These are phyloP conservation scores for Anthoceros angustus DNA, from an alignment of 225 moss, liverwort and hornwort genomes.

Conservation along the genomic window DNA sequence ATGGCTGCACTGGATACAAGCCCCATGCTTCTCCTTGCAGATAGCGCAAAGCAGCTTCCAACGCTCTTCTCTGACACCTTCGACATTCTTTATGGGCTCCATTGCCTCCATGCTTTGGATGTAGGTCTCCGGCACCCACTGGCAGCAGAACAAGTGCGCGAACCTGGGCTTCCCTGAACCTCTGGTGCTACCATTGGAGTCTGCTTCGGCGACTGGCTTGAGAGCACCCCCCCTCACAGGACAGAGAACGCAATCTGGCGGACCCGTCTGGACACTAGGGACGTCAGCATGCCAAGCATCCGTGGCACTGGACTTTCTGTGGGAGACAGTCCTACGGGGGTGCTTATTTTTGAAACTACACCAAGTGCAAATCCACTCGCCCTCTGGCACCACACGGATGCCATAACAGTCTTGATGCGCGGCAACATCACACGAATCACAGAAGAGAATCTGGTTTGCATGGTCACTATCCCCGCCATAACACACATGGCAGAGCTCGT, in stretches of 20 bases:
- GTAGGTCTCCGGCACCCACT: constrained; percentile 65
- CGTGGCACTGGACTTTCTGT: neutral
- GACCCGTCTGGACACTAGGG: constrained; percentile 26
- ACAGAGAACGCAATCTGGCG: constrained; percentile 46
- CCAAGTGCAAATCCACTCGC: constrained; percentile 59
- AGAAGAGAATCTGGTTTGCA: constrained; percentile 41
- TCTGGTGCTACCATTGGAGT: constrained; percentile 40
- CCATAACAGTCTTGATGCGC: constrained; percentile 61
- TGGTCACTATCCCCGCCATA: constrained; percentile 56
- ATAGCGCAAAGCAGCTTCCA: constrained; percentile 70
- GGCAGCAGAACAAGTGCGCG: constrained; percentile 62
- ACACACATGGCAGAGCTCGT: constrained; percentile 55
- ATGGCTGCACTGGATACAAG: constrained; percentile 77
- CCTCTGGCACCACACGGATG: constrained; percentile 44
- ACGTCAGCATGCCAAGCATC: constrained; percentile 5
- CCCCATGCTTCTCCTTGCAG: constrained; percentile 69
- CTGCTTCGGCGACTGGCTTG: constrained; percentile 49
- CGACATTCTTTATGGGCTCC: constrained; percentile 65
- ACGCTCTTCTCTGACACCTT: constrained; percentile 63
- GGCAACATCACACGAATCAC: constrained; percentile 52
- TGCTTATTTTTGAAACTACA: constrained; percentile 23
- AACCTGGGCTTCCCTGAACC: constrained; percentile 37
- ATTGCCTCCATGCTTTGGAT: constrained; percentile 58
- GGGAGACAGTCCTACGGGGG: neutral
- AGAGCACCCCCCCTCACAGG: constrained; percentile 50